Base-by-base conservation (phyloP, 2,329 filamentous ascomycete species). In the Neofusicoccum umdonicola region DNA sequence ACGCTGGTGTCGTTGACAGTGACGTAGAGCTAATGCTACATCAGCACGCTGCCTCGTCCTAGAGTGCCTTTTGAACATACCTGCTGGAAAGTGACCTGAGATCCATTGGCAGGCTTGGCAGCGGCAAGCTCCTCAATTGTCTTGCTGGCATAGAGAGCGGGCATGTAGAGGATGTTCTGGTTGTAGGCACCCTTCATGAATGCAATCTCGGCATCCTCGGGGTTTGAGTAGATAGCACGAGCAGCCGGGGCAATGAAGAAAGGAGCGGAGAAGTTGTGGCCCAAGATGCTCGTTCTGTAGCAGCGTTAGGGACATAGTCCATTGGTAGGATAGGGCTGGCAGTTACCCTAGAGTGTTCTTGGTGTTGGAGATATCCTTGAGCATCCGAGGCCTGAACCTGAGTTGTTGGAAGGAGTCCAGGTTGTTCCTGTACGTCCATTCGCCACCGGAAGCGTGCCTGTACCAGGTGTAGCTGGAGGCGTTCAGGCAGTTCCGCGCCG, bases 351-450 rank as follows among this genome's bases (percentile, higher is more conserved):
- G 70, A 15, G 78, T 78, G 37, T 65, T 69, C 66, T 80, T 78
- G 44, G 78, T 71, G 19, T 75, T 73, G 41, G 72, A 74, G 63
- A 85, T 79, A 68, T 85, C 83, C n/a, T 79, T 73, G 73, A 86
- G 75, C 34, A 81, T 77, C 58, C 82, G 77, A 8, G 84, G 82
- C 54, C 80, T 79, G 50, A 85, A 75, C 54, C 76, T 75, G 69
- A 82, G 83, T 13, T 82, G 79, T 66, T 78, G 76, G 72, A 79
- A 86, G 31, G 81, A 78, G 73, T 87, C 84, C 4, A 85, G 77
- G 73, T 86, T 86, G 72, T 85, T 85, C 51, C 84, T 78, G 73
- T 85, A 85, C 1, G 78, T 75, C 80, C 81, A 86, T 74, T 86
- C 84, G 65, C 83, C 84, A 2, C 78, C 83, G 3, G 83, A 83